Base-by-base conservation (phyloP, 2,329 filamentous ascomycete genomes). In the Xylaria arbuscula region DNA sequence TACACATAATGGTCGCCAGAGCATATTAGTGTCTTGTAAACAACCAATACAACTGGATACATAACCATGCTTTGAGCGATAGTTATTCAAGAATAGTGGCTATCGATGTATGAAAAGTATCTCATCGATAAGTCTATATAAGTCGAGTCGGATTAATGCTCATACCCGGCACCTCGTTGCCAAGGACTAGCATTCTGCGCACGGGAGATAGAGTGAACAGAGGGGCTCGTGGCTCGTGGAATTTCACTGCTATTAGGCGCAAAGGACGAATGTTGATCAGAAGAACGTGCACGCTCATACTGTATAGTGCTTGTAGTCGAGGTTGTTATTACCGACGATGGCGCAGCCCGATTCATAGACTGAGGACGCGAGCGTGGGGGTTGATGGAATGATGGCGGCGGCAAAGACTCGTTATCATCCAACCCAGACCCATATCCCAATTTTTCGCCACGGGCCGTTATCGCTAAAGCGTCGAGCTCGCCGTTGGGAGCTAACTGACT, bases 381-480 rank as follows among this genome's bases (percentile, higher is more conserved):
- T 69, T 84, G 83, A 75, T 80, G 82, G 69, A 83, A 72, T 10
- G 89, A 88, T 45, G 84, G 86, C 22, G 88, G 88, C 3, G 88
- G 89, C 79, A 89, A 88, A 34, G 89, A 91, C 54, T 90, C 88
- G 54, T 88, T 88, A 66, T 94, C 92, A 66, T 90, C 89, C 34
- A 89, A 83, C 38, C 83, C 83, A 66, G 84, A 83, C 71, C 86
- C 86, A 70, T 87, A 86, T 55, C 86, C 86, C 0, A 65, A 64
- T 80, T 93, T 92, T 78, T 97, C 94, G 66, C 94, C 94, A 77
- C 94, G 91, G 40, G 94, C 94, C 5, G 94, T 97, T 17, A 92
- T 93, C 72, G 93, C 94, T 66, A 98, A 84, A 9, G 94, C 94
- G 79, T 98, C 94, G 59, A 98, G 87, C 81, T 98, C 94, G 8